Evolutionary conservation across 352 stramenopile species (phyloP).

Genomic region (Phytophthora pistaciae): DNA sequence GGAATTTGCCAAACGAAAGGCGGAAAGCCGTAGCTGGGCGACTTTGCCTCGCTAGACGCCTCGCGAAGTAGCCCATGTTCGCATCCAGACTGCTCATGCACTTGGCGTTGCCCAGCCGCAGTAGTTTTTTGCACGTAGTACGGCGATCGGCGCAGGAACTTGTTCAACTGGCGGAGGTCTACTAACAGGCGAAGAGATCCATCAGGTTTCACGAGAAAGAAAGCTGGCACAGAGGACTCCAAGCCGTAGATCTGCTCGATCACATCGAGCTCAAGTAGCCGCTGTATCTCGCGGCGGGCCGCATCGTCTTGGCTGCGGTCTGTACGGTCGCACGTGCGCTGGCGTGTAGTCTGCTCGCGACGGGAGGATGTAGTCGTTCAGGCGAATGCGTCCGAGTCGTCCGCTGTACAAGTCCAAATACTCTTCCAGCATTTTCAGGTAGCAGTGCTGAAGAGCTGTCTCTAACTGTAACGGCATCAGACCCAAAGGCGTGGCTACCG

Average conservation of each 20-base stretch:
- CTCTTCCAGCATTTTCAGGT: too few relatives aligned
- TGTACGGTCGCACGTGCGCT: too few relatives aligned
- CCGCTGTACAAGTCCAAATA: too few relatives aligned
- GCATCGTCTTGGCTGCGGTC: too few relatives aligned
- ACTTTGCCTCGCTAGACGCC: too few relatives aligned
- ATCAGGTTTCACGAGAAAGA: not conserved
- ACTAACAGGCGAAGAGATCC: not conserved
- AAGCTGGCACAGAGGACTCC: not conserved
- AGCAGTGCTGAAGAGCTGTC: not conserved
- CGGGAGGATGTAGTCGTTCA: too few relatives aligned
- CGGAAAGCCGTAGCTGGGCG: slow-evolving; percentile 5
- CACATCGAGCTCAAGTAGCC: not conserved
- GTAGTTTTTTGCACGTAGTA: not conserved
- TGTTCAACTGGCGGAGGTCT: not conserved
- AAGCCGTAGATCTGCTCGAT: not conserved
- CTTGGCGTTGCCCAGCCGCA: too few relatives aligned
- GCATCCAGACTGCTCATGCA: too few relatives aligned
- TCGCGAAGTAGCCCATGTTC: too few relatives aligned
- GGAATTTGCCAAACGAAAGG: slow-evolving; percentile 3
- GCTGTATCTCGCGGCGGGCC: too few relatives aligned
- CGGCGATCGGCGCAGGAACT: not conserved
- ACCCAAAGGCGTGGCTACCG: not conserved
- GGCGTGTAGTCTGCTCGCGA: too few relatives aligned
- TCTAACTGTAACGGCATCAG: not conserved
- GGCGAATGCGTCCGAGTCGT: too few relatives aligned